Conservation (phyloP, 352 stramenopile genomes). For the Globisporangium polare region DNA sequence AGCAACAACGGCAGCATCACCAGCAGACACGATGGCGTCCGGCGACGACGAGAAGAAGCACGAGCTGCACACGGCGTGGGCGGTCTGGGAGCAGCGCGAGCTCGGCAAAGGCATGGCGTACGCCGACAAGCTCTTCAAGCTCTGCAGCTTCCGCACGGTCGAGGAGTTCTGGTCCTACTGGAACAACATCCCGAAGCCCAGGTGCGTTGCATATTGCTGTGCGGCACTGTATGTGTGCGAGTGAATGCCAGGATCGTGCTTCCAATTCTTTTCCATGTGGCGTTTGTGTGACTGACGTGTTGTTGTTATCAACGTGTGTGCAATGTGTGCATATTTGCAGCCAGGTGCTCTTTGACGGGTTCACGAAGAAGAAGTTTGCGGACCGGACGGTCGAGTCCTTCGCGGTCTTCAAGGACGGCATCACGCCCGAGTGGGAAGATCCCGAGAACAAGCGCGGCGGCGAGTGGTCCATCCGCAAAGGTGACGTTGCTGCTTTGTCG, state of each 20-base stretch:
- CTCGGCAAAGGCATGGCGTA: conserved; percentile 77
- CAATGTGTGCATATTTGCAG: conserved; percentile 20
- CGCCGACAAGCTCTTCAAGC: conserved; percentile 83
- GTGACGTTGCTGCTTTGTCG: conserved; percentile 15
- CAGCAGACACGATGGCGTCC: conserved; percentile 30
- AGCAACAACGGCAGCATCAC: neutral
- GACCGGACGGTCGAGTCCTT: conserved; percentile 93
- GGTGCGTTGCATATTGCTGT: conserved; percentile 24
- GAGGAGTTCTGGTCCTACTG: conserved; percentile 91
- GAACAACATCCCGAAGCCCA: conserved; percentile 90
- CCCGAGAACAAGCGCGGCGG: conserved; percentile 84
- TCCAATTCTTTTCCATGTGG: neutral
- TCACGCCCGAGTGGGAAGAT: conserved; percentile 89
- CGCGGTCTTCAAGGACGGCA: conserved; percentile 89
- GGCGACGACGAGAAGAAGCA: conserved; percentile 57
- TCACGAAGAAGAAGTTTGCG: conserved; percentile 89
- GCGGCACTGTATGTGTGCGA: neutral
- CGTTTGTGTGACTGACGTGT: neutral
- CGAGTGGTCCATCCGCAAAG: conserved; percentile 85
- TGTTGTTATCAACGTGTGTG: neutral
- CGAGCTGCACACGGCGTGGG: conserved; percentile 78
- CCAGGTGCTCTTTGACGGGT: conserved; percentile 79
- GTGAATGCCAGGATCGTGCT: neutral
- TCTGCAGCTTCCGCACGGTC: conserved; percentile 83
- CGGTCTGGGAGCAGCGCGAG: conserved; percentile 85